phyloP scores from a whole-genome alignment of 306 rosid species.

The Canavalia gladiata region DNA sequence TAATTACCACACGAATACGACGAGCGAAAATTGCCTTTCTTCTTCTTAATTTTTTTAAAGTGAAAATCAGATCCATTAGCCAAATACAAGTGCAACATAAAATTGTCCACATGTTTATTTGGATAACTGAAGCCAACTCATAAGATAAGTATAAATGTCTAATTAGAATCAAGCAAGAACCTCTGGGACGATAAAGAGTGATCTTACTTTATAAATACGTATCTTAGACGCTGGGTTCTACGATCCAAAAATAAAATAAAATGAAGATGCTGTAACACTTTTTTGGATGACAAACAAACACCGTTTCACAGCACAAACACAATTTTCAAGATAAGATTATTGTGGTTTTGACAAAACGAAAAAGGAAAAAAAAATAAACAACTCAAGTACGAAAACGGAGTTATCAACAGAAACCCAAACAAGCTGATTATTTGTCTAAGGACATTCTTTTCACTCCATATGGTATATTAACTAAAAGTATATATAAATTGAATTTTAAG shows the following conservation, averaged over 20 bases:
- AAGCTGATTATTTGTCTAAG: too few species aligned
- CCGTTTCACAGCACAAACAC: too few species aligned
- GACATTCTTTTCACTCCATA: neutral
- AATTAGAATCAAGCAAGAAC: neutral
- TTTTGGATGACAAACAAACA: too few species aligned
- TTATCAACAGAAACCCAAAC: too few species aligned
- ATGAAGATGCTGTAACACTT: too few species aligned
- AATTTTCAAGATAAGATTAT: too few species aligned
- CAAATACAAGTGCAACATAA: neutral
- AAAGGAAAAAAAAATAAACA: too few species aligned
- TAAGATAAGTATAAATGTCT: constrained; percentile 12
- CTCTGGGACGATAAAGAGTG: neutral
- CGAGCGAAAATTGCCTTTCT: neutral
- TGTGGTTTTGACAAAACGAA: too few species aligned
- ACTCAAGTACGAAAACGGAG: too few species aligned
- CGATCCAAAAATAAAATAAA: too few species aligned
- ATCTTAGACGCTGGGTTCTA: neutral
- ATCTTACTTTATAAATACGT: neutral
- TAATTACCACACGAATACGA: neutral
- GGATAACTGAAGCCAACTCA: constrained; percentile 21
- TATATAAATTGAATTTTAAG: neutral
- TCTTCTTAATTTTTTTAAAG: neutral
- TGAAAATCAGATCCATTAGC: constrained; percentile 3
- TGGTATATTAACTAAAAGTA: neutral
- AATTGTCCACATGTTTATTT: constrained; percentile 1